phyloP scores from a whole-genome alignment of 305 asterid species.

The Fraxinus paxiana region DNA sequence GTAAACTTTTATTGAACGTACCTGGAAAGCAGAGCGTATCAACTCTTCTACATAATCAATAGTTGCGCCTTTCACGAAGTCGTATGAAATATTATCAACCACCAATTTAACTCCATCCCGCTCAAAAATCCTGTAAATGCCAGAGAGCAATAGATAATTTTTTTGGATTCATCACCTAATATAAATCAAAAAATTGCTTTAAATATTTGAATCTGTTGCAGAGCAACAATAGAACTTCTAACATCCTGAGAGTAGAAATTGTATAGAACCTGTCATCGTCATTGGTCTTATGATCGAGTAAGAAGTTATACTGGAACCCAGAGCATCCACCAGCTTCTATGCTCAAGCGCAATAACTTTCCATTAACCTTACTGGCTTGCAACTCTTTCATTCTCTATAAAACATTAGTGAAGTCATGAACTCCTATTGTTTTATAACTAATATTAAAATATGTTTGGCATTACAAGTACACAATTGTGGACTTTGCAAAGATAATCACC shows the following conservation, averaged over 20 bases:
- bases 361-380: constrained; percentile 62
- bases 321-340: constrained; percentile 98
- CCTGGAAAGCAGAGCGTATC: constrained; percentile 96
- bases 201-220: background rate
- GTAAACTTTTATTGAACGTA: constrained; percentile 27
- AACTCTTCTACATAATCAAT: constrained; percentile 94
- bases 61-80: constrained; percentile 87
- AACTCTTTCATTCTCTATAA: constrained; percentile 75
- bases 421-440: background rate
- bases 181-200: background rate
- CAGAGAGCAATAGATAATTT: constrained; percentile 12
- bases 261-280: constrained; percentile 68
- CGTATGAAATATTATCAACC: constrained; percentile 77
- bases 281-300: constrained; percentile 67
- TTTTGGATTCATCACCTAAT: constrained; percentile 3
- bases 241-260: constrained; percentile 13
- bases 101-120: constrained; percentile 84
- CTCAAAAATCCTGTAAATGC: constrained; percentile 69
- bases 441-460: background rate
- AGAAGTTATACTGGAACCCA: constrained; percentile 91
- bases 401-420: constrained; percentile 13
- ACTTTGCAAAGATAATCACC: background rate
- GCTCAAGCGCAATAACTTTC: constrained; percentile 77
- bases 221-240: background rate
- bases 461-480: background rate